Base-by-base conservation (phyloP, 768 basidiomycete genomes). In the Lanmaoa rubissima region DNA sequence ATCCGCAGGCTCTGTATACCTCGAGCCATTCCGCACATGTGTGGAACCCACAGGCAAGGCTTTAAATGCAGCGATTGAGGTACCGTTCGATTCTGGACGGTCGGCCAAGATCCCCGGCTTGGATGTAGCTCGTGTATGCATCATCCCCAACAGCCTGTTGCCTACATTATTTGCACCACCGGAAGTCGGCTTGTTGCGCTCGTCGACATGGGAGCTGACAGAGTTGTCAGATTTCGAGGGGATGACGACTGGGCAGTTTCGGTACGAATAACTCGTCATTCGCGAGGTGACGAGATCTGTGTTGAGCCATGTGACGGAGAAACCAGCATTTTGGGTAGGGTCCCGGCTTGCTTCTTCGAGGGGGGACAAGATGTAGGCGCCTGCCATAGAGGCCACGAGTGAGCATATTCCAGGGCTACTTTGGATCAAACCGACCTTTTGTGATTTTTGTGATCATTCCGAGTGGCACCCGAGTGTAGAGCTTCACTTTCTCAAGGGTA, bases 301-400 rank as follows among this genome's bases (percentile, higher is more conserved):
- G 44, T 84, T 84, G 39, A 82, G 78, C 87, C 92, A 99, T n/a
- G 82, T 80, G 48, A 98, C 70, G 3, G 85, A 71, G 69, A 98
- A 92, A 1, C 97, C 96, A 42, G 87, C 87, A 67, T 98, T 98
- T 74, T 98, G 92, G 19, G 78, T 68, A 0, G 89, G 84, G 69
- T 97, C 92, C 16, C 94, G 85, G 62, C 92, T 93, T 0, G 92
- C 86, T 70, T 96, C 93, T 73, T 98, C 93, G 2, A 98, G 78
- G 2, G 95, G 87, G 1, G 95, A 97, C 41, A 98, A 74, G 57
- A 98, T 98, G 69, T 98, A 99, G 44, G 92, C 86, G n/a, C 95
- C 95, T 94, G 53, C 19, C 55, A 4, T 48, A 28, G 57, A 17
- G 17, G 17, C 35, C 26, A 38, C 51, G 36, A 46, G 41, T 46